A percentile compares a stretch with the other conserved stretches of the same genome.
Evolutionary conservation across 2,329 filamentous ascomycete species (phyloP).

Genomic region (Plectosphaerella plurivora): DNA sequence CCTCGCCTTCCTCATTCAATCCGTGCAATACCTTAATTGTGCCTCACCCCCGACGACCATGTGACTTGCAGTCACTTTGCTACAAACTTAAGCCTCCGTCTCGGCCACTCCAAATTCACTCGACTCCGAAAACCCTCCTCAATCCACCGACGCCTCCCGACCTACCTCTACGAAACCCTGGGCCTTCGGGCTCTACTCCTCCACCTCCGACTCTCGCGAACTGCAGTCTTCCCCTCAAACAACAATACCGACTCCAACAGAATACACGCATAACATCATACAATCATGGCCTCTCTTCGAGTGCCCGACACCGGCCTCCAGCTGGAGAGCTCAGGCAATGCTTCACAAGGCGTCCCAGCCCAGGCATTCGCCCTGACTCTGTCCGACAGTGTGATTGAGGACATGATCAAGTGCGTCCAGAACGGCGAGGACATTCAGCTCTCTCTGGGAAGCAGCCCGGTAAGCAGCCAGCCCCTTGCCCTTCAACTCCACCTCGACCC

Average conservation of each 20-base stretch:
- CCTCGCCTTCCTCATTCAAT: no score
- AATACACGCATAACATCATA: neutral
- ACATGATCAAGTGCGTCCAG: slow-evolving; percentile 57
- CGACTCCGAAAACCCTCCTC: neutral
- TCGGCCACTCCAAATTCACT: neutral
- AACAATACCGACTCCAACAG: neutral
- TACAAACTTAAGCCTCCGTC: neutral
- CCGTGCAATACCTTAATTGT: neutral
- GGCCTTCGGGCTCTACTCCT: neutral
- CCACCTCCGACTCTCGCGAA: no score
- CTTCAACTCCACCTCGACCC: no score
- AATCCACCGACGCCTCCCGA: neutral
- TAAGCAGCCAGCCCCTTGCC: slow-evolving; percentile 34
- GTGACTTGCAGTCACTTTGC: neutral
- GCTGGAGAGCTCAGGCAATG: slow-evolving; percentile 41
- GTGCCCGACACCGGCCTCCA: slow-evolving; percentile 55
- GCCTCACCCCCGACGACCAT: neutral
- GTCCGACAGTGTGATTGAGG: slow-evolving; percentile 53
- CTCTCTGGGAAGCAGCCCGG: slow-evolving; percentile 52
- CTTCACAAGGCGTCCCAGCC: slow-evolving; percentile 33
- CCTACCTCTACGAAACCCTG: neutral
- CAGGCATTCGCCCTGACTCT: slow-evolving; percentile 57
- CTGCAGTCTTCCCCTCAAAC: neutral
- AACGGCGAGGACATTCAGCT: slow-evolving; percentile 53
- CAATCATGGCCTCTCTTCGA: slow-evolving; percentile 45